A percentile compares a stretch with the other conserved stretches of the same genome.
These are phyloP conservation scores for Cantharellus anzutake DNA, from an alignment of 768 basidiomycete species.

Conservation along the genomic window DNA sequence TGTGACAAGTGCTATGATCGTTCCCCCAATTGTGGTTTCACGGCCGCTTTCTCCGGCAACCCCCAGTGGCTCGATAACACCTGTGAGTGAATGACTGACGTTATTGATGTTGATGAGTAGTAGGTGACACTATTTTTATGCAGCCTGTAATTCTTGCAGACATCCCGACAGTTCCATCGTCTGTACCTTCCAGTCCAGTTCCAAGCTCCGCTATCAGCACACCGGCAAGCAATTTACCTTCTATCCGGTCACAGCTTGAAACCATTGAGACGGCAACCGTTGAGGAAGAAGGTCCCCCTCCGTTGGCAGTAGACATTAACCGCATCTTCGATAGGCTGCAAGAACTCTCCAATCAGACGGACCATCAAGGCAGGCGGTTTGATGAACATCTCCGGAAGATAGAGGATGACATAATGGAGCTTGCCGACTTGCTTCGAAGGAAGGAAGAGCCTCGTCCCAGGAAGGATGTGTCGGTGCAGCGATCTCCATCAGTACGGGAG, in stretches of 20 bases:
- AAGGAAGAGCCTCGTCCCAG: conserved; percentile 1
- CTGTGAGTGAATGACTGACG: background rate
- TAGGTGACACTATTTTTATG: background rate
- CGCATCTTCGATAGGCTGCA: conserved; percentile 33
- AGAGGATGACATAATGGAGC: conserved; percentile 43
- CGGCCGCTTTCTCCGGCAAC: background rate
- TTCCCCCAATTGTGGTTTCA: background rate
- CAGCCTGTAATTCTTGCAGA: background rate
- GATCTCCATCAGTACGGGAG: conserved; percentile 9
- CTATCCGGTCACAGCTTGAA: conserved; percentile 6
- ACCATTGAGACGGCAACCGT: conserved; percentile 4
- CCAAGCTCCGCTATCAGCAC: background rate
- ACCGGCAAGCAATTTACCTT: background rate
- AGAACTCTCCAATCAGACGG: conserved; percentile 43
- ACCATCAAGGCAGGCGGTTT: conserved; percentile 43
- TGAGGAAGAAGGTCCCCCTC: conserved; percentile 9
- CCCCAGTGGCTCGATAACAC: background rate
- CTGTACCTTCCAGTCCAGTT: background rate
- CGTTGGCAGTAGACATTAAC: conserved; percentile 23
- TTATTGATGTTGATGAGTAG: background rate
- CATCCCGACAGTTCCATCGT: background rate
- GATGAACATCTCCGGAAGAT: conserved; percentile 50
- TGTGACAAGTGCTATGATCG: background rate
- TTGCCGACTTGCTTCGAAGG: conserved; percentile 18
- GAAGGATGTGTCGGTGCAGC: conserved; percentile 8